A percentile compares a stretch with the other conserved stretches of the same genome.
phyloP scores from a whole-genome alignment of 352 stramenopile species.

The Globisporangium sylvaticum region DNA sequence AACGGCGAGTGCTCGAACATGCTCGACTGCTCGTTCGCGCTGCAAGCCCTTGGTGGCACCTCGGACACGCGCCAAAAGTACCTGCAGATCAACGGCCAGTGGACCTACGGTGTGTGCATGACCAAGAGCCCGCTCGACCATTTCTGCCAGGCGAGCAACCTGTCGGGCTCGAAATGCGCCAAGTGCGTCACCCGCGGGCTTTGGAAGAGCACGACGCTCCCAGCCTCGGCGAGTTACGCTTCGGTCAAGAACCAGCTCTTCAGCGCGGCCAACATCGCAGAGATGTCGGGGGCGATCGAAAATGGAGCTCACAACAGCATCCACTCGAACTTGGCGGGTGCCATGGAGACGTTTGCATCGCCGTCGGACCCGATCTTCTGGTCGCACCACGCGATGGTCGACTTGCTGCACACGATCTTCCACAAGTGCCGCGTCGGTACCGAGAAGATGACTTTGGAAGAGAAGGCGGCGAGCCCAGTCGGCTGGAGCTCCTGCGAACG shows the following conservation, averaged over 20 bases:
- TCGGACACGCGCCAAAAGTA: neutral
- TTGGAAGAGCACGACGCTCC: constrained; percentile 20
- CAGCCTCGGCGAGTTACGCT: constrained; percentile 27
- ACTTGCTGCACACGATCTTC: constrained; percentile 50
- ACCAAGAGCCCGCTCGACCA: constrained; percentile 24
- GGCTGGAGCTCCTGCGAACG: constrained; percentile 15
- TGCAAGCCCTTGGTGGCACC: constrained; percentile 38
- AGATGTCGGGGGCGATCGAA: constrained; percentile 23
- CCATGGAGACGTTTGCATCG: constrained; percentile 45
- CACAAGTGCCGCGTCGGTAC: constrained; percentile 43
- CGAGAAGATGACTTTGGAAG: constrained; percentile 20
- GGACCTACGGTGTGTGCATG: constrained; percentile 32
- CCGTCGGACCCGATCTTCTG: constrained; percentile 60
- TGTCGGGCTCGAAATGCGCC: constrained; percentile 24
- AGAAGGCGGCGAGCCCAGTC: constrained; percentile 24
- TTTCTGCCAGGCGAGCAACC: constrained; percentile 41
- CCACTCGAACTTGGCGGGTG: constrained; percentile 34
- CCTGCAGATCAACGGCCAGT: constrained; percentile 31
- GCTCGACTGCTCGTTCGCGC: constrained; percentile 12
- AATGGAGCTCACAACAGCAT: constrained; percentile 48
- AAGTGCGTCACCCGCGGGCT: constrained; percentile 38
- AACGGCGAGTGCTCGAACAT: neutral
- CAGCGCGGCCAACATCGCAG: constrained; percentile 25
- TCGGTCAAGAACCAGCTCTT: constrained; percentile 54
- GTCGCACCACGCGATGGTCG: constrained; percentile 43